These are phyloP conservation scores for Ceratonia siliqua DNA, from an alignment of 306 rosid species.

Conservation along the genomic window DNA sequence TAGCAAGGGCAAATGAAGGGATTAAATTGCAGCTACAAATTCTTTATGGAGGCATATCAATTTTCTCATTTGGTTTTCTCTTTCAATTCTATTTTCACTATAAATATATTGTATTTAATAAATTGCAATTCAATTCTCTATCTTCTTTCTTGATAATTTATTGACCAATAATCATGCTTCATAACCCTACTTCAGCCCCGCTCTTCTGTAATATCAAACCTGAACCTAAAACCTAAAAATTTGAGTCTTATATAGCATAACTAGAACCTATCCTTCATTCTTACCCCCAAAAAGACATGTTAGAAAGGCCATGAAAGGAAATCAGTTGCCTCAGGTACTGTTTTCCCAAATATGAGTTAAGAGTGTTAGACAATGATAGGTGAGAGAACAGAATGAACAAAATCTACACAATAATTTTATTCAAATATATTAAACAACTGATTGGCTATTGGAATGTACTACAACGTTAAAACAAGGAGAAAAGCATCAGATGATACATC, in stretches of 20 bases:
- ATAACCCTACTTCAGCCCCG: neutral
- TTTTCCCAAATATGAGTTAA: neutral
- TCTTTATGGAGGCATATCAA: too few relatives aligned
- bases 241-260: neutral
- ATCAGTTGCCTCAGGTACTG: neutral
- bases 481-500: conserved; percentile 4
- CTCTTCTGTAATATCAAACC: neutral
- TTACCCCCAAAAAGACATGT: neutral
- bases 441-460: neutral
- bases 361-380: neutral
- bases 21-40: too few relatives aligned
- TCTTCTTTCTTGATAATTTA: neutral
- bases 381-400: neutral
- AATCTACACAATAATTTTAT: neutral
- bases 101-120: neutral
- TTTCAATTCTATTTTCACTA: neutral
- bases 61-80: neutral
- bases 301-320: conserved; percentile 5
- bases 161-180: neutral
- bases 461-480: neutral
- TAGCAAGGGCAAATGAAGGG: too few relatives aligned
- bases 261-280: neutral
- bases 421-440: neutral
- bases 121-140: neutral
- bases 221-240: neutral